Conservation (phyloP, 192 early-diverging fungal species). For the Gamsiella multidivaricata region DNA sequence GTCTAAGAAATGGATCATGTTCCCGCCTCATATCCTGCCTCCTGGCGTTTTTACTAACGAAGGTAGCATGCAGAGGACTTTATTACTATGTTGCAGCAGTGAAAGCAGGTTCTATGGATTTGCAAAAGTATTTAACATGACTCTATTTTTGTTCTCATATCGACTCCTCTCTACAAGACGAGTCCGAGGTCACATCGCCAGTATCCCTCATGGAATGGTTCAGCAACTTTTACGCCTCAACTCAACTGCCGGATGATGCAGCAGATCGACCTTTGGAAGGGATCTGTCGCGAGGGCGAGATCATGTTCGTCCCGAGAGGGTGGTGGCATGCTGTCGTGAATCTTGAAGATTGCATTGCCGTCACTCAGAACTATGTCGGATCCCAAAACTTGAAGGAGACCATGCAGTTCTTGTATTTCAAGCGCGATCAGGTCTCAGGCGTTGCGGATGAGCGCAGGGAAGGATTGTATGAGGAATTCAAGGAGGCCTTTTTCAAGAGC, state of each 20-base stretch:
- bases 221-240: conserved; percentile 67
- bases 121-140: background rate
- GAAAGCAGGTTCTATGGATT: background rate
- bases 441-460: conserved; percentile 37
- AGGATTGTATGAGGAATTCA: conserved; percentile 60
- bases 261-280: conserved; percentile 63
- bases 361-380: conserved; percentile 82
- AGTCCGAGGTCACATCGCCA: conserved; percentile 77
- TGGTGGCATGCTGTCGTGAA: conserved; percentile 87
- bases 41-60: conserved; percentile 74
- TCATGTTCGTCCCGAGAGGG: conserved; percentile 76
- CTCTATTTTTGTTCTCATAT: background rate
- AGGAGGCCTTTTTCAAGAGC: conserved; percentile 51
- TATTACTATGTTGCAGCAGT: background rate
- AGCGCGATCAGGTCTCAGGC: conserved; percentile 55
- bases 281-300: conserved; percentile 72
- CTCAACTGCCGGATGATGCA: conserved; percentile 50
- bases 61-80: conserved; percentile 20
- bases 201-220: conserved; percentile 78
- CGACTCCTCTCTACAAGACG: conserved; percentile 49
- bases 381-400: conserved; percentile 62
- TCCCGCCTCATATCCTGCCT: conserved; percentile 71
- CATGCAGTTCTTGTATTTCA: conserved; percentile 49
- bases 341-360: conserved; percentile 71
- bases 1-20: conserved; percentile 79